These are phyloP conservation scores for Globisporangium abappressorium DNA, from an alignment of 352 stramenopile genomes.

Conservation along the genomic window DNA sequence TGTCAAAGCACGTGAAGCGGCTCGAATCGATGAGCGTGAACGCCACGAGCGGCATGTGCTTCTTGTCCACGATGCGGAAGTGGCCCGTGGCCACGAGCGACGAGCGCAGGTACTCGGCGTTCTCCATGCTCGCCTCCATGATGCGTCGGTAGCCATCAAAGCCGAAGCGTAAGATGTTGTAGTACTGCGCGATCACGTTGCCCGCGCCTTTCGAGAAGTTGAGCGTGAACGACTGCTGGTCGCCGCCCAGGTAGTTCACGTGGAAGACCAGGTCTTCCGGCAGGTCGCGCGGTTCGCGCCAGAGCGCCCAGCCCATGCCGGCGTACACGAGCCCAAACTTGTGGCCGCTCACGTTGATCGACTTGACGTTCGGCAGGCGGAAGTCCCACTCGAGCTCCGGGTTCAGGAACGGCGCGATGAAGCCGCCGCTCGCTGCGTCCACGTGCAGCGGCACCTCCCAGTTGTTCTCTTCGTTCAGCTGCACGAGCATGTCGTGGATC, in stretches of 20 bases:
- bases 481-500: slow-evolving; percentile 86
- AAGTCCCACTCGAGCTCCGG: slow-evolving; percentile 91
- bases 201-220: slow-evolving; percentile 92
- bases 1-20: slow-evolving; percentile 87
- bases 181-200: slow-evolving; percentile 90
- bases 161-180: slow-evolving; percentile 92
- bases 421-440: slow-evolving; percentile 89
- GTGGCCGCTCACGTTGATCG: slow-evolving; percentile 93
- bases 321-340: slow-evolving; percentile 93
- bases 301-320: slow-evolving; percentile 92
- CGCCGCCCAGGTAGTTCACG: slow-evolving; percentile 90
- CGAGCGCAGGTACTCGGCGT: slow-evolving; percentile 73
- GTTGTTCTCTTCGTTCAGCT: slow-evolving; percentile 80
- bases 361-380: slow-evolving; percentile 88
- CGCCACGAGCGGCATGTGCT: slow-evolving; percentile 89
- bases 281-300: slow-evolving; percentile 77
- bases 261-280: slow-evolving; percentile 89
- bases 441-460: slow-evolving; percentile 90
- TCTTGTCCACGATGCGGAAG: slow-evolving; percentile 88
- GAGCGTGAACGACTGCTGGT: slow-evolving; percentile 91
- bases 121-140: slow-evolving; percentile 89
- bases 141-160: slow-evolving; percentile 87
- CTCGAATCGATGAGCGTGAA: slow-evolving; percentile 82
- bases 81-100: slow-evolving; percentile 75
- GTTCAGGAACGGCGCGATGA: slow-evolving; percentile 90